Evolutionary conservation across 495 filamentous ascomycete genomes (phyloP).

Genomic region (Collariella sp.): DNA sequence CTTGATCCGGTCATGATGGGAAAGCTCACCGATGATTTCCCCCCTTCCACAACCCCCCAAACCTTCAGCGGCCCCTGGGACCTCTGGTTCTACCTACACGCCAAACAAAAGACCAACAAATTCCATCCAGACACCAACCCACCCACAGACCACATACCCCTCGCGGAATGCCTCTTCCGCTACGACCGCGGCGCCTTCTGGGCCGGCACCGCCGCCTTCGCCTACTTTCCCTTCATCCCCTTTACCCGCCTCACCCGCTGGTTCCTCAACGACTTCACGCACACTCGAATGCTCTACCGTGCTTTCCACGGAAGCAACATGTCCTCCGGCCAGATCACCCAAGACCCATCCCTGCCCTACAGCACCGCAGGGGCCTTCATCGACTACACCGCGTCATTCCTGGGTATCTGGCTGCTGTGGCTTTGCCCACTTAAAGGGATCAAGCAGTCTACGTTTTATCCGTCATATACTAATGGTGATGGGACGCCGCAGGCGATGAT

Average conservation of each 20-base stretch:
- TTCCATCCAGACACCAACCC: background rate
- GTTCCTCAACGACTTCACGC: constrained; percentile 54
- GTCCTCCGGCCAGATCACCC: constrained; percentile 34
- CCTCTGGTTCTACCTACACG: constrained; percentile 47
- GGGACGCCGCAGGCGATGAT: constrained; percentile 31
- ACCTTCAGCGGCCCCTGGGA: constrained; percentile 34
- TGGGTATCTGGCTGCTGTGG: constrained; percentile 51
- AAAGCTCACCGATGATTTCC: constrained; percentile 27
- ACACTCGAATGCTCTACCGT: constrained; percentile 55
- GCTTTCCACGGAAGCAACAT: constrained; percentile 37
- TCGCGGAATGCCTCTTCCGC: constrained; percentile 51
- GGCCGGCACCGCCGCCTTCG: constrained; percentile 46
- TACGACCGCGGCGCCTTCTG: constrained; percentile 55
- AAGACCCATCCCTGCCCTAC: constrained; percentile 49
- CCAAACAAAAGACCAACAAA: constrained; percentile 8
- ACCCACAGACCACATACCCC: constrained; percentile 28
- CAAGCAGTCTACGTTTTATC: constrained; percentile 37
- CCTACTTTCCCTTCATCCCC: constrained; percentile 45
- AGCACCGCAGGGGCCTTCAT: constrained; percentile 42
- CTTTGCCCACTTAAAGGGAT: constrained; percentile 46
- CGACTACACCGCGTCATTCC: constrained; percentile 38
- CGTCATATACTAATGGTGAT: constrained; percentile 23
- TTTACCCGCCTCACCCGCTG: constrained; percentile 47
- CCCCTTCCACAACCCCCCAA: background rate
- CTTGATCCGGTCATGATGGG: constrained; percentile 45